phyloP scores from a whole-genome alignment of 2,329 filamentous ascomycete species.

The Macrophomina tecta region DNA sequence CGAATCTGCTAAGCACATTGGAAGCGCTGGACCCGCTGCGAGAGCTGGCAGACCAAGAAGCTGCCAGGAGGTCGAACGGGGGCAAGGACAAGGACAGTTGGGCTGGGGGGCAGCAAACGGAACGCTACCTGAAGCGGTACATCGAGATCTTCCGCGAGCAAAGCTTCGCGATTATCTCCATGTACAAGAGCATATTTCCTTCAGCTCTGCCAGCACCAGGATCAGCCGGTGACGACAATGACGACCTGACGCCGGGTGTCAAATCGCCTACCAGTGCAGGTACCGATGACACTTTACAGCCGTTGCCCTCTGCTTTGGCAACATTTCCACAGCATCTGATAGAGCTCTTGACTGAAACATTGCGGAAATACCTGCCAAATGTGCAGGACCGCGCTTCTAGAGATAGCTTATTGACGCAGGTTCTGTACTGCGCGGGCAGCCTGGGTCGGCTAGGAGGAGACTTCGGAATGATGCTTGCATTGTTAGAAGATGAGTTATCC shows the following conservation, averaged over 20 bases:
- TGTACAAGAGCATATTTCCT: slow-evolving; percentile 90
- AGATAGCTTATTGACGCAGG: slow-evolving; percentile 89
- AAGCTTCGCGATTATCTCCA: slow-evolving; percentile 92
- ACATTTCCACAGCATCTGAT: slow-evolving; percentile 87
- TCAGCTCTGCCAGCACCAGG: slow-evolving; percentile 56
- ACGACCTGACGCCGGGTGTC: not conserved
- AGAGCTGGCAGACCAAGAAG: slow-evolving; percentile 89
- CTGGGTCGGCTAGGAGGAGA: slow-evolving; percentile 88
- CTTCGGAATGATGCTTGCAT: slow-evolving; percentile 85
- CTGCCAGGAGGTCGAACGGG: slow-evolving; percentile 49
- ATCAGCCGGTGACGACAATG: slow-evolving; percentile 29
- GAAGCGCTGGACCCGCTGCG: slow-evolving; percentile 83
- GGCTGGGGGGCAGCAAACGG: slow-evolving; percentile 86
- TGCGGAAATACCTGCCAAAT: slow-evolving; percentile 78
- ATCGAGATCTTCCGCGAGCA: slow-evolving; percentile 98
- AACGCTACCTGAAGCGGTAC: slow-evolving; percentile 91
- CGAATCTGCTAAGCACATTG: slow-evolving; percentile 78
- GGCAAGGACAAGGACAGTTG: slow-evolving; percentile 50
- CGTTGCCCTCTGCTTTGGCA: slow-evolving; percentile 76
- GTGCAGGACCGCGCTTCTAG: slow-evolving; percentile 79
- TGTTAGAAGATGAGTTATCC: slow-evolving; percentile 59
- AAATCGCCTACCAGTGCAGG: slow-evolving; percentile 29
- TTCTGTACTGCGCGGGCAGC: slow-evolving; percentile 91
- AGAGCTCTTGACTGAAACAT: slow-evolving; percentile 77
- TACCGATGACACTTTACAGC: slow-evolving; percentile 48